These are phyloP conservation scores for Eremothecium cymbalariae DNA, from an alignment of 1,139 yeast species.

Conservation along the genomic window DNA sequence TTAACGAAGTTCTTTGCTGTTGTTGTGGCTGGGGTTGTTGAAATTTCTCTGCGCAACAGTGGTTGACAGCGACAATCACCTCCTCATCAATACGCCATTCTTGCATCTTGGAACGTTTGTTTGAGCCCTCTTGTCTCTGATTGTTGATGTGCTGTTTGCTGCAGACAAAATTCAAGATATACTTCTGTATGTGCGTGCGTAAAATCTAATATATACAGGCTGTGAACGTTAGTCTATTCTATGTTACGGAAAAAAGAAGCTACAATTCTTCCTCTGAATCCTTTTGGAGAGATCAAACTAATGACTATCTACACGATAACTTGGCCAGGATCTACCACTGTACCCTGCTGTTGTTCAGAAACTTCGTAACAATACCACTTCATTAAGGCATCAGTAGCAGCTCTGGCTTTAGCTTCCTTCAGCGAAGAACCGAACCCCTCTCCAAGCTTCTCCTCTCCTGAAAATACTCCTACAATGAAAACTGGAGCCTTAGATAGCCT, in stretches of 20 bases:
- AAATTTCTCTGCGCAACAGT: not conserved
- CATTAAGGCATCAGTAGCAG: conserved; percentile 84
- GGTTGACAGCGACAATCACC: conserved; percentile 1
- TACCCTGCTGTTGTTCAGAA: conserved; percentile 35
- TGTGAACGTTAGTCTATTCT: too few species aligned
- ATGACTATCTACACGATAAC: conserved; percentile 34
- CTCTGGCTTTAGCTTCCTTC: conserved; percentile 85
- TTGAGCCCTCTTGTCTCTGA: too few species aligned
- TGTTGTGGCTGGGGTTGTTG: too few species aligned
- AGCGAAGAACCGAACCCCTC: conserved; percentile 94
- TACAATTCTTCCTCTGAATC: too few species aligned
- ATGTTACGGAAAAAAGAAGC: too few species aligned
- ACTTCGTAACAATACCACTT: conserved; percentile 91
- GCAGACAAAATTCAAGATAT: too few species aligned
- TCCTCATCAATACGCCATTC: conserved; percentile 3
- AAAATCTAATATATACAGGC: too few species aligned
- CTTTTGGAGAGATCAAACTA: too few species aligned
- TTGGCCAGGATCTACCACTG: conserved; percentile 38
- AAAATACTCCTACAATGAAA: conserved; percentile 84
- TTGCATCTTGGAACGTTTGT: conserved; percentile 1
- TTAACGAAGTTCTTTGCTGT: not conserved
- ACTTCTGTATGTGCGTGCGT: too few species aligned
- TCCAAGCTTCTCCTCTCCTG: conserved; percentile 76
- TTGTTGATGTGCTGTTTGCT: too few species aligned
- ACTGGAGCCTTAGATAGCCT: conserved; percentile 77